These are phyloP conservation scores for Eucalyptus cloeziana DNA, from an alignment of 345 rosid genomes.

Conservation along the genomic window DNA sequence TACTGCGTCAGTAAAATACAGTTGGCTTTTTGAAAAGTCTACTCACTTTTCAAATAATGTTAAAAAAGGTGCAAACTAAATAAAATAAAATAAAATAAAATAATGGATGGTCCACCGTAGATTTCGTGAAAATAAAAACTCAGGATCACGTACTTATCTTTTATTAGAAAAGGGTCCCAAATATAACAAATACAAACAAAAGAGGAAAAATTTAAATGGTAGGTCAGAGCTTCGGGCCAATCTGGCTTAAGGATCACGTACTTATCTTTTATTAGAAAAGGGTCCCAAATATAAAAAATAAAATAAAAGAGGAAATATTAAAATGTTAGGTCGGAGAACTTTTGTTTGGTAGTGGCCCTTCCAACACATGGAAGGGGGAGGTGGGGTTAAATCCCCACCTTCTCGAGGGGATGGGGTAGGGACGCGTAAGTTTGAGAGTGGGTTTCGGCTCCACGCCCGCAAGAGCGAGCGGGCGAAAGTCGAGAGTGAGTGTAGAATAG, in stretches of 20 bases:
- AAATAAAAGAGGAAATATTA: background rate
- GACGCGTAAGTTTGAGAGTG: too few species aligned
- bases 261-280: background rate
- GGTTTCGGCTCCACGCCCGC: too few species aligned
- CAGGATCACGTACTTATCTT: background rate
- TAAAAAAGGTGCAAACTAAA: background rate
- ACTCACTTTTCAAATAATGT: background rate
- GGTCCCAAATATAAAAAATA: background rate
- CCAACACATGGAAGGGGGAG: too few species aligned
- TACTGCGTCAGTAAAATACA: background rate
- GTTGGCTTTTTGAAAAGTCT: background rate
- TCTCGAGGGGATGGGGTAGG: too few species aligned
- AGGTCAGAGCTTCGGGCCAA: too few species aligned
- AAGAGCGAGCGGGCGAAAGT: too few species aligned
- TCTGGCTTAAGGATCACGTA: background rate
- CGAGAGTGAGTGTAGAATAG: too few species aligned
- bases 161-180: too few species aligned
- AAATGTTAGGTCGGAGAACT: background rate
- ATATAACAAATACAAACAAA: too few species aligned
- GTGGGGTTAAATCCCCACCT: too few species aligned
- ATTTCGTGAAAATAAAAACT: background rate
- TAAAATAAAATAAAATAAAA: background rate
- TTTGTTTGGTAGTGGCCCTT: too few species aligned
- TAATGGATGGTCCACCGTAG: background rate
- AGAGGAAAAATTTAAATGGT: too few species aligned